A percentile compares a stretch with the other conserved stretches of the same genome.
Conservation (phyloP, 164 flowering plant genomes). For the Tinospora cordifolia region DNA sequence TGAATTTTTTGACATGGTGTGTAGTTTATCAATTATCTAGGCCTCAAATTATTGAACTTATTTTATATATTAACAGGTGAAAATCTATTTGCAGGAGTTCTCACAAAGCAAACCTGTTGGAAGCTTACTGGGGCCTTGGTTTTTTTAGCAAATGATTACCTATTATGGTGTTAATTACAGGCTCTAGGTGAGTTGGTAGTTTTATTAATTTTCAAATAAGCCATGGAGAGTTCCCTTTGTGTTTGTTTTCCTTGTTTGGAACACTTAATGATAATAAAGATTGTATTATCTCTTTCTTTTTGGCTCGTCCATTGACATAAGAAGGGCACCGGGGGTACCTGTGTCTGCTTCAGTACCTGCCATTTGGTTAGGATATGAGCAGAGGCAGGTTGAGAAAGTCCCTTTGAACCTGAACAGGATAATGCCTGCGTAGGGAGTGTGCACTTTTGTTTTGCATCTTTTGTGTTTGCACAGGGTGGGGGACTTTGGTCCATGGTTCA, state of each 20-base stretch:
- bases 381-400: conserved; percentile 89
- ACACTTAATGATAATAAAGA: conserved; percentile 24
- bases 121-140: conserved; percentile 14
- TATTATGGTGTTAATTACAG: conserved; percentile 14
- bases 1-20: neutral
- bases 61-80: too few species aligned
- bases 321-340: conserved; percentile 97
- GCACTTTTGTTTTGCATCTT: conserved; percentile 41
- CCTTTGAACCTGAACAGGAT: conserved; percentile 99
- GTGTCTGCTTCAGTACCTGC: conserved; percentile 41
- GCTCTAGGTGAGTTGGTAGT: conserved; percentile 36
- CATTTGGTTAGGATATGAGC: conserved; percentile 25
- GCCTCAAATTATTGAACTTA: neutral
- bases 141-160: conserved; percentile 7
- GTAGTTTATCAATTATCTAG: neutral
- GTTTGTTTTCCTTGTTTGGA: conserved; percentile 16
- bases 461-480: conserved; percentile 49
- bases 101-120: conserved; percentile 4
- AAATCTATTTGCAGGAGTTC: conserved; percentile 9
- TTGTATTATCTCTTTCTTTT: neutral
- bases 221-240: conserved; percentile 10
- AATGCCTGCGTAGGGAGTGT: conserved; percentile 99
- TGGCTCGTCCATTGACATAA: conserved; percentile 33
- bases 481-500: conserved; percentile 20
- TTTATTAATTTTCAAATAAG: conserved; percentile 14